Evolutionary conservation across 768 basidiomycete species (phyloP).

Genomic region (Lentinula guzmanii): DNA sequence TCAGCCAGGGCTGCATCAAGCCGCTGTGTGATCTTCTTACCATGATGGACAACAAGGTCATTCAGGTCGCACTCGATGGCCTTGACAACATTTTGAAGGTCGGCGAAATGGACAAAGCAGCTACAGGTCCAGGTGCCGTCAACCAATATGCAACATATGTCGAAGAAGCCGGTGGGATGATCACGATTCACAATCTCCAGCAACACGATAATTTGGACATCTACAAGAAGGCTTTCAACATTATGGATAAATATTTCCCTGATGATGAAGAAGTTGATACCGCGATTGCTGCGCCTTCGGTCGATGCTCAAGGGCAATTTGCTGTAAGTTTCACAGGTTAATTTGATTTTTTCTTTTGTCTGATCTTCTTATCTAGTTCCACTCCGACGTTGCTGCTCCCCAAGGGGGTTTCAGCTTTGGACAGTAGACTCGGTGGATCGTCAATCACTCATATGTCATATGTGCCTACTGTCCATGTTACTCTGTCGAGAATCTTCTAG

Average conservation of each 20-base stretch:
- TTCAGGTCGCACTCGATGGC: constrained; percentile 96
- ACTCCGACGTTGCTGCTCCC: constrained; percentile 79
- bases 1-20: constrained; percentile 97
- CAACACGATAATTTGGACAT: constrained; percentile 99
- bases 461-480: no score
- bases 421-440: constrained; percentile 27
- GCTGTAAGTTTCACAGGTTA: constrained; percentile 41
- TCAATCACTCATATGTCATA: not conserved
- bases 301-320: constrained; percentile 69
- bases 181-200: constrained; percentile 97
- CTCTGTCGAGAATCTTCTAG: not conserved
- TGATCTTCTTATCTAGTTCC: constrained; percentile 48
- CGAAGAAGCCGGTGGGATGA: constrained; percentile 98
- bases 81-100: constrained; percentile 98
- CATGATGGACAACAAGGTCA: constrained; percentile 99
- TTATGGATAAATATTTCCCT: constrained; percentile 98
- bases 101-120: constrained; percentile 90
- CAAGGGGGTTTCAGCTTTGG: constrained; percentile 97
- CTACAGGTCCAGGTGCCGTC: constrained; percentile 70
- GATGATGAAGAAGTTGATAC: constrained; percentile 94
- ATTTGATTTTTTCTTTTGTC: constrained; percentile 2
- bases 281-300: constrained; percentile 68
- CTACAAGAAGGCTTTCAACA: constrained; percentile 99
- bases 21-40: constrained; percentile 93
- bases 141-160: constrained; percentile 94